These are phyloP conservation scores for Afroboletus lepidellus DNA, from an alignment of 1,284 basidiomycete species.

Conservation along the genomic window DNA sequence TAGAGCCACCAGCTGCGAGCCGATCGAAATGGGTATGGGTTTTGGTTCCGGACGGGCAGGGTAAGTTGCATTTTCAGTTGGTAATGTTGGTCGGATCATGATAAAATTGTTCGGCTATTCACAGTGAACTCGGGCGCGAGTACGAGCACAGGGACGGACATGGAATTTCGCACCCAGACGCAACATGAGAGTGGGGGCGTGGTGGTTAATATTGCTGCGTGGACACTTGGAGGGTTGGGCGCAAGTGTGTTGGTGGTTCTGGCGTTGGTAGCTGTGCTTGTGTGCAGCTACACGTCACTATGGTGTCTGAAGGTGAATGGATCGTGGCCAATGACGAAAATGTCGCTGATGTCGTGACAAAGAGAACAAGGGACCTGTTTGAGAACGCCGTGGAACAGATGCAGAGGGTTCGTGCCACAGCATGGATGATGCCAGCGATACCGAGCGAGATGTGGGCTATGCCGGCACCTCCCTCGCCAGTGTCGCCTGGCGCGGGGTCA, in stretches of 20 bases:
- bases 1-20: not conserved
- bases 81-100: constrained; percentile 4
- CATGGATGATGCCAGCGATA: not conserved
- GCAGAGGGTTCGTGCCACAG: not conserved
- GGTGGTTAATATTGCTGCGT: constrained; percentile 13
- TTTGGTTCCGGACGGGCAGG: constrained; percentile 7
- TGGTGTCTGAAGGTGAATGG: constrained; percentile 17
- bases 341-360: constrained; percentile 5
- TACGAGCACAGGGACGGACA: not conserved
- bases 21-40: constrained; percentile 14
- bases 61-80: constrained; percentile 9
- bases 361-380: constrained; percentile 3
- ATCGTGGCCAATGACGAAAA: not conserved
- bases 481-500: constrained; percentile 4
- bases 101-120: not conserved
- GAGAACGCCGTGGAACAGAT: not conserved
- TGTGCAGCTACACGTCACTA: constrained; percentile 8
- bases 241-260: not conserved
- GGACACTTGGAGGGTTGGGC: not conserved
- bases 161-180: not conserved
- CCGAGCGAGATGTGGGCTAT: not conserved
- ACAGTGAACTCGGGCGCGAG: constrained; percentile 7
- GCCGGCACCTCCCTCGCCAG: constrained; percentile 9
- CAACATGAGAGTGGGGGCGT: constrained; percentile 1
- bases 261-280: constrained; percentile 9